Evolutionary conservation across 306 rosid genomes (phyloP), one percentile per base, ranked within the genome.

Genomic region (Malus asiatica): DNA sequence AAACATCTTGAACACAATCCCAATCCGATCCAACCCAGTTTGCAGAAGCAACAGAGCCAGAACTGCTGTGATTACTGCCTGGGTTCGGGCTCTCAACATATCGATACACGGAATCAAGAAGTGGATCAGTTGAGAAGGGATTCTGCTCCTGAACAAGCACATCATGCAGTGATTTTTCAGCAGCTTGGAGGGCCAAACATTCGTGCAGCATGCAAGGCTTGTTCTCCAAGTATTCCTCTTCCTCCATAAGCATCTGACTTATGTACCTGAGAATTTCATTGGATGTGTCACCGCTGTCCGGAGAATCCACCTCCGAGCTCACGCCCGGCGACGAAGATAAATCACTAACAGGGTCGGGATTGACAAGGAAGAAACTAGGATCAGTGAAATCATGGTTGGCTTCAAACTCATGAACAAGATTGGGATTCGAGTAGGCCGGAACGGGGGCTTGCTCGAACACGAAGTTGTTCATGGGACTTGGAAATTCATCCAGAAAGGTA

Each of bases 191-290:
- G 25, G 85, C 86, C 77, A 92, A 80, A 65, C 93, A 88, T 32
- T 90, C 87, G 72, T 87, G 89, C 83, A 94, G 70, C 96, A 92
- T 92, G 75, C 96, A 92, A 63, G 98, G 97, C 75, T 83, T 82
- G 4, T 48, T 33, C 77, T 83, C 87, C 80, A 92, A 71, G 20
- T 51, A 15, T 15, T 51, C 55, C 64, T 89, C 91, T 33, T 91
- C 97, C 66, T 90, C 92, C 98, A 95, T 87, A 53, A 95, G 95
- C 80, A 95, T 86, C 79, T 90, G 93, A 18, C 73, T 84, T 44
- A 92, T 86, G 86, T 72, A 95, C 81, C 84, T 81, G 61, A 95
- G 96, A 44, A 82, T 78, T 38, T 77, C 9, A 57, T 85, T 86
- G 72, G 93, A 78, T 57, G 76, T 66, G 51, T 89, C 88, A 9